These are phyloP conservation scores for Amphichorda felina DNA, from an alignment of 2,329 filamentous ascomycete genomes.

Conservation along the genomic window DNA sequence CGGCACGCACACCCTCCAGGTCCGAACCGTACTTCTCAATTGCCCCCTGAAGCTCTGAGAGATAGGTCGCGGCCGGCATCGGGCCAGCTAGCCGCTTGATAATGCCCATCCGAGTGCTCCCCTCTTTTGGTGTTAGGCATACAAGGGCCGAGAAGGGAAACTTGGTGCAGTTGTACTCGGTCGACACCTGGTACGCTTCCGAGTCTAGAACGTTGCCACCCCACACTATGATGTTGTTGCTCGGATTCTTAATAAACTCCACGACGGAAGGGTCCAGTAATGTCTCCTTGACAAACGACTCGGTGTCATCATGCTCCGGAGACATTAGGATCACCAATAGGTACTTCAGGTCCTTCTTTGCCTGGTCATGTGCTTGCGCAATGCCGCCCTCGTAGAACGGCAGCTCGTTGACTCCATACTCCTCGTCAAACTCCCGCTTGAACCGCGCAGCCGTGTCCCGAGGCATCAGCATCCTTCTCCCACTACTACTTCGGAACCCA, in stretches of 20 bases:
- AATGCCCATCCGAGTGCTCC: constrained; percentile 81
- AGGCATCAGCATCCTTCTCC: constrained; percentile 66
- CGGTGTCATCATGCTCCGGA: constrained; percentile 89
- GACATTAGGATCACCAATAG: constrained; percentile 80
- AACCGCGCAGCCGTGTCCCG: constrained; percentile 83
- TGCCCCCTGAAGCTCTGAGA: constrained; percentile 61
- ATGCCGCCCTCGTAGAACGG: constrained; percentile 83
- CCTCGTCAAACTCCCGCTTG: constrained; percentile 87
- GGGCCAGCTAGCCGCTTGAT: constrained; percentile 68
- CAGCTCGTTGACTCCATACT: constrained; percentile 63
- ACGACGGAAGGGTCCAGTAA: constrained; percentile 66
- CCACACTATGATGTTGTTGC: constrained; percentile 80
- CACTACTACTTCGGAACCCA: constrained; percentile 48
- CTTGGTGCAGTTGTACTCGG: constrained; percentile 77
- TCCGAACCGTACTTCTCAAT: constrained; percentile 68
- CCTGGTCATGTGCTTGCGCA: constrained; percentile 79
- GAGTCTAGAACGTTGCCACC: constrained; percentile 86
- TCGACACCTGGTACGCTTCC: constrained; percentile 88
- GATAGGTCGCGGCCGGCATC: constrained; percentile 56
- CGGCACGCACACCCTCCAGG: constrained; percentile 61
- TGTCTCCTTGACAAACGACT: constrained; percentile 69
- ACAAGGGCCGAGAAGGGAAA: constrained; percentile 84
- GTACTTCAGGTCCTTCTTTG: constrained; percentile 86
- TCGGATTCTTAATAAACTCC: constrained; percentile 59
- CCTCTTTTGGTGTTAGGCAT: constrained; percentile 76